These are phyloP conservation scores for Vitis hybrid DNA, from an alignment of 177 flowering plant genomes.

Conservation along the genomic window DNA sequence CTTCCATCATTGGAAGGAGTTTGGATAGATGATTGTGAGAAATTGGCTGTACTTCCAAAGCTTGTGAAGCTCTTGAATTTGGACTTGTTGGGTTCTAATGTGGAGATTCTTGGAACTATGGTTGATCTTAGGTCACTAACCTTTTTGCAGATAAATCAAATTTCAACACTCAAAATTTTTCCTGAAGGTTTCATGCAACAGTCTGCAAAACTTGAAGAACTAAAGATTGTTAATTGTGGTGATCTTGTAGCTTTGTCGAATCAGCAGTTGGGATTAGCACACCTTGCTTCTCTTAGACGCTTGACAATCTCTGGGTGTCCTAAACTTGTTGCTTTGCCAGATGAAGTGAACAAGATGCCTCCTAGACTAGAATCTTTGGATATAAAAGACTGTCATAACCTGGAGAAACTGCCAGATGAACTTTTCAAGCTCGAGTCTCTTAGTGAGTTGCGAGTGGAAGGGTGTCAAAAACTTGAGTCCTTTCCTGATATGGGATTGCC, in stretches of 20 bases:
- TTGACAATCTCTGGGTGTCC: not conserved
- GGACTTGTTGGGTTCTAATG: not conserved
- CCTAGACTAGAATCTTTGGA: not conserved
- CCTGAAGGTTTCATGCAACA: not conserved
- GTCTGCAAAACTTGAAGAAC: not conserved
- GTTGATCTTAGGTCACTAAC: not conserved
- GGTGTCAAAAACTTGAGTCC: conserved; percentile 1
- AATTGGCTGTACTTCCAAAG: not conserved
- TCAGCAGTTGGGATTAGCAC: not conserved
- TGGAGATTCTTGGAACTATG: not conserved
- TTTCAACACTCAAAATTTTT: not conserved
- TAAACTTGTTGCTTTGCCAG: not conserved
- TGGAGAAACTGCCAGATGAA: conserved; percentile 3
- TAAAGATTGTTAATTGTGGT: conserved; percentile 1
- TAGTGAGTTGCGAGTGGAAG: not conserved
- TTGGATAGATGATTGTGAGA: conserved; percentile 1
- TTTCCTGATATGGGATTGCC: conserved; percentile 6
- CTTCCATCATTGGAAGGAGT: not conserved
- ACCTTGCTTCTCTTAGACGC: not conserved
- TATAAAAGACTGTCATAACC: not conserved
- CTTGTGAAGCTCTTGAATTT: not conserved
- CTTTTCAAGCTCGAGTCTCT: not conserved
- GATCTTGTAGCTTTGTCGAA: not conserved
- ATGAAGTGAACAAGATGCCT: not conserved
- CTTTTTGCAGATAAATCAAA: not conserved